Conservation (phyloP, 768 basidiomycete species). For the Boletus rufocinnamomeus region DNA sequence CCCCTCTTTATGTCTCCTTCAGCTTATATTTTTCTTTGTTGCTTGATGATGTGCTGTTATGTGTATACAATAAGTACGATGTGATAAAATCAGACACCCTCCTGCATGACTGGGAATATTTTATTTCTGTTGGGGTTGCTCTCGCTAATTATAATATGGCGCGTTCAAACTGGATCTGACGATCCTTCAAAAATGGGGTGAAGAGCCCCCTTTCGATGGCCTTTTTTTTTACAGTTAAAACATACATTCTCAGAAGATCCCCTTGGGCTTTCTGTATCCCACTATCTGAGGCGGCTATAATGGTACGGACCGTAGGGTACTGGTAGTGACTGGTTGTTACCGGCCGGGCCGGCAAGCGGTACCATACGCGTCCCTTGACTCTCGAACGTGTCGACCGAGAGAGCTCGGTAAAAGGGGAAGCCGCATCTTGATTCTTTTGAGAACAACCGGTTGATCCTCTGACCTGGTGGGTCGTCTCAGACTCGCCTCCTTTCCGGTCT, state of each 20-base stretch:
- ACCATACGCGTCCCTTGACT: background rate
- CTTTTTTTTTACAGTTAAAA: background rate
- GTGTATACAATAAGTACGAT: background rate
- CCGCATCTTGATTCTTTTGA: background rate
- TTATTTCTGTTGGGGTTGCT: background rate
- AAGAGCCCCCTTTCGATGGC: background rate
- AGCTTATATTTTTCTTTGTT: background rate
- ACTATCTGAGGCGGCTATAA: too few species aligned
- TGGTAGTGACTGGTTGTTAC: too few species aligned
- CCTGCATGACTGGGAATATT: background rate
- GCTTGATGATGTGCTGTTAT: too few species aligned
- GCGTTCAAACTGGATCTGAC: background rate
- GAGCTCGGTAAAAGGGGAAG: too few species aligned
- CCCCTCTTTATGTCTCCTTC: background rate
- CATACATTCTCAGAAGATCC: background rate
- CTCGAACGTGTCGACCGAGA: too few species aligned
- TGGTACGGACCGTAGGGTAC: too few species aligned
- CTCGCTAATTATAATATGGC: background rate
- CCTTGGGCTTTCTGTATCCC: background rate
- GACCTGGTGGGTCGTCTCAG: too few species aligned
- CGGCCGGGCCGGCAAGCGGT: too few species aligned
- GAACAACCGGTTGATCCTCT: background rate
- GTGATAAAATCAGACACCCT: background rate
- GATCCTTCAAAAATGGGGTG: background rate
- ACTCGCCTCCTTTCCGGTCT: too few species aligned